These are phyloP conservation scores for Tylopilus sp. DNA, from an alignment of 1,284 basidiomycete genomes.

Conservation along the genomic window DNA sequence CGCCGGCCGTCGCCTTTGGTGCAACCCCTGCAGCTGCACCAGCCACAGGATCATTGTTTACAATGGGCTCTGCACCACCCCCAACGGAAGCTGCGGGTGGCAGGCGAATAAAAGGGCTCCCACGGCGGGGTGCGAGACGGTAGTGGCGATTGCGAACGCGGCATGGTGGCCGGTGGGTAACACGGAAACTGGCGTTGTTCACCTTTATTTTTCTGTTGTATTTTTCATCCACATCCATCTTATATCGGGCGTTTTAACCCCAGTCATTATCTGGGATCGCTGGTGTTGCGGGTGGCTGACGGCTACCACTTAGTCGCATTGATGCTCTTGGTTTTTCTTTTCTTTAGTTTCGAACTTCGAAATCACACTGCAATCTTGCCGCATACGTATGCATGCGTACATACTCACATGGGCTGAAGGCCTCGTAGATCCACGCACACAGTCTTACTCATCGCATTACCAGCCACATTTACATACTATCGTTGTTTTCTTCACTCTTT, in stretches of 20 bases:
- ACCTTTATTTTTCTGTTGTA: constrained; percentile 21
- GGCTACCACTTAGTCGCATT: constrained; percentile 32
- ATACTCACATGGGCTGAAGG: constrained; percentile 46
- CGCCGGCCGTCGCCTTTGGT: too few relatives aligned
- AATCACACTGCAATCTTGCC: too few relatives aligned
- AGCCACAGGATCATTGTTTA: constrained; percentile 59
- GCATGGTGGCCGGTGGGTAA: constrained; percentile 27
- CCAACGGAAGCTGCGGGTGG: constrained; percentile 45
- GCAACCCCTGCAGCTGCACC: too few relatives aligned
- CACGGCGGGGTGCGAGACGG: constrained; percentile 50
- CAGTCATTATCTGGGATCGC: constrained; percentile 27
- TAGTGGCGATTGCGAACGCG: constrained; percentile 20
- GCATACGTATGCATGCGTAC: constrained; percentile 28
- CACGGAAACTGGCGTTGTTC: constrained; percentile 10
- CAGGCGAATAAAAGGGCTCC: constrained; percentile 66
- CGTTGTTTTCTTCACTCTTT: constrained; percentile 28
- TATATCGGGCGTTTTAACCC: constrained; percentile 22
- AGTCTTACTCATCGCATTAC: constrained; percentile 25
- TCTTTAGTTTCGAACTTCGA: constrained; percentile 12
- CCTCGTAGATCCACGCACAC: constrained; percentile 42
- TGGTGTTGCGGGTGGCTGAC: constrained; percentile 42
- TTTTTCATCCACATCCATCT: constrained; percentile 17
- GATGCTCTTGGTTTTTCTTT: constrained; percentile 19
- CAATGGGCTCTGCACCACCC: constrained; percentile 64
- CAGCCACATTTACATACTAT: constrained; percentile 34